Conservation (phyloP, 2,329 filamentous ascomycete genomes). For the Apiospora saccharicola region DNA sequence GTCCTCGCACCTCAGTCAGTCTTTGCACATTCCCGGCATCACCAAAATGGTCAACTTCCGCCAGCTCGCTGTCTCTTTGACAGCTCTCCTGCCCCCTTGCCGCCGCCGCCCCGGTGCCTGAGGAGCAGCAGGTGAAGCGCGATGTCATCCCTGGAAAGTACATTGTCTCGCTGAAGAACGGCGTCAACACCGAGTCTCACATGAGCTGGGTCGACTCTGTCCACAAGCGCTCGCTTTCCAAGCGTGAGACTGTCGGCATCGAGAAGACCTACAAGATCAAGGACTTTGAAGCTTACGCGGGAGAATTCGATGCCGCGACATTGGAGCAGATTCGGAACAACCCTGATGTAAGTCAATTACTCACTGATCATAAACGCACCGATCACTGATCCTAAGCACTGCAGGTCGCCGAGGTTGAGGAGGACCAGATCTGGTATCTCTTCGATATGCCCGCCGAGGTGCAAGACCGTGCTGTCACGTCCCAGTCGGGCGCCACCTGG, state of each 20-base stretch:
- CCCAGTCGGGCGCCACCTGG: conserved; percentile 48
- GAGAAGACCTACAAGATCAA: conserved; percentile 52
- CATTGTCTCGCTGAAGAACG: conserved; percentile 41
- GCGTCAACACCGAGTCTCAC: conserved; percentile 45
- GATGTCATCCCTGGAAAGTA: conserved; percentile 43
- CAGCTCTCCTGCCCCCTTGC: conserved; percentile 39
- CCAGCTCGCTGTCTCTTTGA: conserved; percentile 39
- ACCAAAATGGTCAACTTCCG: conserved; percentile 39
- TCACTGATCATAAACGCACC: neutral
- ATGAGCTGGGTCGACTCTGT: conserved; percentile 45
- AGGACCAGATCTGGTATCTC: conserved; percentile 41
- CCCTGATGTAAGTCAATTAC: conserved; percentile 40
- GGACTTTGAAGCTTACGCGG: conserved; percentile 51
- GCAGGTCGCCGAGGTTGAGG: conserved; percentile 41
- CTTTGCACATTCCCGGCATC: conserved; percentile 8
- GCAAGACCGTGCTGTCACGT: conserved; percentile 38
- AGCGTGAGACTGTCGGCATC: conserved; percentile 45
- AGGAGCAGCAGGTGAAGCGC: conserved; percentile 30
- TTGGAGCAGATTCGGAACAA: conserved; percentile 47
- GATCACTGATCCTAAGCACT: conserved; percentile 26
- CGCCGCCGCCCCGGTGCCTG: conserved; percentile 36
- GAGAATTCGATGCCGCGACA: conserved; percentile 52
- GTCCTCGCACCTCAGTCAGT: conserved; percentile 22
- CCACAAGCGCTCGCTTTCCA: conserved; percentile 45
- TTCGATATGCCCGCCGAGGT: conserved; percentile 32